Conservation (phyloP, 805 yeast genomes). For the Kodamaea restingae region DNA sequence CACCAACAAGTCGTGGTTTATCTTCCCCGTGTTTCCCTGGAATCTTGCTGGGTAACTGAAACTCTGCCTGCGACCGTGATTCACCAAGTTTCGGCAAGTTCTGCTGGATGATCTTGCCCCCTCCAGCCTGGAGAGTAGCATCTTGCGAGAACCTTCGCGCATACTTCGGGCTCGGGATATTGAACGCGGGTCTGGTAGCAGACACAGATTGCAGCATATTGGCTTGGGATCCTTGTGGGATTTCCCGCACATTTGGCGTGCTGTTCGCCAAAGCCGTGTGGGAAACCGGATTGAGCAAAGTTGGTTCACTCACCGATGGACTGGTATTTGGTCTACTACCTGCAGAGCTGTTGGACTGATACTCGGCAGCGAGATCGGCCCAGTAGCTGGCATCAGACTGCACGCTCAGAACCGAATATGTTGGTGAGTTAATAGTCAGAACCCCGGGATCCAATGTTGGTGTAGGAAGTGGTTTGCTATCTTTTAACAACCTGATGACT, state of each 20-base stretch:
- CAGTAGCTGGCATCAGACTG: slow-evolving; percentile 12
- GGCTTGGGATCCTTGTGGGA: not conserved
- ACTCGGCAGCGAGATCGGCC: slow-evolving; percentile 10
- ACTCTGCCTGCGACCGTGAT: slow-evolving; percentile 13
- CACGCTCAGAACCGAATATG: slow-evolving; percentile 20
- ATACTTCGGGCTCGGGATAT: slow-evolving; percentile 1
- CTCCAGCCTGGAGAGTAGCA: slow-evolving; percentile 1
- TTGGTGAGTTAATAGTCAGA: slow-evolving; percentile 28
- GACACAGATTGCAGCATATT: too few species aligned
- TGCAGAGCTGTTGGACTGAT: slow-evolving; percentile 2
- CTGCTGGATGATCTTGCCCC: slow-evolving; percentile 37
- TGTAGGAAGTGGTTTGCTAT: slow-evolving; percentile 63
- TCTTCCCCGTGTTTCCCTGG: slow-evolving; percentile 7
- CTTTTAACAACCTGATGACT: slow-evolving; percentile 56
- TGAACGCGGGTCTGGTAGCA: too few species aligned
- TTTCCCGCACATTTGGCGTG: slow-evolving; percentile 1
- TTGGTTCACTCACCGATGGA: slow-evolving; percentile 4
- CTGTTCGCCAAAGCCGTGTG: slow-evolving; percentile 1
- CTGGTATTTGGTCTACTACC: slow-evolving; percentile 1
- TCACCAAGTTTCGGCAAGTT: slow-evolving; percentile 17
- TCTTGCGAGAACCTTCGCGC: not conserved
- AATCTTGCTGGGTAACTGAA: slow-evolving; percentile 12
- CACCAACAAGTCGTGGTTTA: slow-evolving; percentile 25
- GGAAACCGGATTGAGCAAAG: slow-evolving; percentile 1
- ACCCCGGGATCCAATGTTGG: slow-evolving; percentile 48